Evolutionary conservation across 176 grass and related monocot species (phyloP).

Genomic region (Eragrostis curvula): DNA sequence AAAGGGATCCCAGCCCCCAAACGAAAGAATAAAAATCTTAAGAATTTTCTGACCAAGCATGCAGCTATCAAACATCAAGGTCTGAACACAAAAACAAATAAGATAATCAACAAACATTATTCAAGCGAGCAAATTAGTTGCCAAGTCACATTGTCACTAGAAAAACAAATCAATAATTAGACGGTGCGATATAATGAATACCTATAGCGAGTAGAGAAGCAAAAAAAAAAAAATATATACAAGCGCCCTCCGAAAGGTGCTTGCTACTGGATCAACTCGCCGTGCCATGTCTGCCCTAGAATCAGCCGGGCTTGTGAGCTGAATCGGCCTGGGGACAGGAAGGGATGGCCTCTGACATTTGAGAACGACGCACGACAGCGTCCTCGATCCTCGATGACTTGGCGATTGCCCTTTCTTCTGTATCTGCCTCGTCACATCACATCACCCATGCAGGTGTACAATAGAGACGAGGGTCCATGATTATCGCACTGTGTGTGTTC

Average conservation of each 20-base stretch:
- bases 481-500: neutral
- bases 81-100: neutral
- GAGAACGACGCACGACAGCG: constrained; percentile 32
- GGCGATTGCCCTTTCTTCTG: neutral
- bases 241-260: neutral
- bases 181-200: neutral
- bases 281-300: neutral
- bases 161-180: neutral
- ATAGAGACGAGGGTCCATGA: neutral
- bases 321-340: neutral
- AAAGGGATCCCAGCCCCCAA: too few relatives aligned
- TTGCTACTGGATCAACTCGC: neutral
- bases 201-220: neutral
- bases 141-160: neutral
- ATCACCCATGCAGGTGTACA: constrained; percentile 13
- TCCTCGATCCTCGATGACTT: neutral
- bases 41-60: neutral
- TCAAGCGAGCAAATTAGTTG: neutral
- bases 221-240: neutral
- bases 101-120: constrained; percentile 1
- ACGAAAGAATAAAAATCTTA: neutral
- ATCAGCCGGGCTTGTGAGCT: neutral
- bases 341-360: constrained; percentile 16
- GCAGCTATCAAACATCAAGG: constrained; percentile 1
- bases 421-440: constrained; percentile 17